Conservation (phyloP, 179 eudicot genomes). For the Monotropa hypopitys region DNA sequence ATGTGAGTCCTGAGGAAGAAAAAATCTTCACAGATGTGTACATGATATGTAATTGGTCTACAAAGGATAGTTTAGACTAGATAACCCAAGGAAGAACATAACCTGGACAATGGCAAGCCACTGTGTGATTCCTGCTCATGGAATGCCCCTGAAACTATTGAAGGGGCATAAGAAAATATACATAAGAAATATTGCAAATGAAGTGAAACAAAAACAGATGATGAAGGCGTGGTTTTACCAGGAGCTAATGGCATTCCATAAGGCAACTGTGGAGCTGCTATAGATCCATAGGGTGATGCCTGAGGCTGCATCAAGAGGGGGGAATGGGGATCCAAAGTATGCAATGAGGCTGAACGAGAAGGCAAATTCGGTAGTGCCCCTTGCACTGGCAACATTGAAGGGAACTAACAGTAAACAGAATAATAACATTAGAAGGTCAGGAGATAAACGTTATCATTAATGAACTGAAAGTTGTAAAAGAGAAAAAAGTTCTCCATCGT, state of each 20-base stretch:
- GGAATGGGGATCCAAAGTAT: conserved; percentile 13
- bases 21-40: not conserved
- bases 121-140: conserved; percentile 25
- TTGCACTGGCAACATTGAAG: conserved; percentile 32
- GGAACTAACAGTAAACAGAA: conserved; percentile 23
- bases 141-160: conserved; percentile 33
- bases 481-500: not conserved
- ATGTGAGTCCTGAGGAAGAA: not conserved
- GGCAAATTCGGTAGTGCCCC: conserved; percentile 29
- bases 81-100: not conserved
- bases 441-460: not conserved
- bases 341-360: conserved; percentile 20
- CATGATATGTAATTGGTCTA: not conserved
- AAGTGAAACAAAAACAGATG: not conserved
- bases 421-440: not conserved
- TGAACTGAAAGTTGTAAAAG: not conserved
- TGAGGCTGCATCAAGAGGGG: conserved; percentile 19
- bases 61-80: not conserved
- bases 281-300: conserved; percentile 18
- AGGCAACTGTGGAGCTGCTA: conserved; percentile 11
- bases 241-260: conserved; percentile 15
- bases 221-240: conserved; percentile 9
- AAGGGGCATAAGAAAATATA: not conserved
- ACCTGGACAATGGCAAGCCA: conserved; percentile 34
- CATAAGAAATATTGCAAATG: not conserved